Conservation (phyloP, 2,329 filamentous ascomycete genomes). For the Nigrograna mackinnonii region DNA sequence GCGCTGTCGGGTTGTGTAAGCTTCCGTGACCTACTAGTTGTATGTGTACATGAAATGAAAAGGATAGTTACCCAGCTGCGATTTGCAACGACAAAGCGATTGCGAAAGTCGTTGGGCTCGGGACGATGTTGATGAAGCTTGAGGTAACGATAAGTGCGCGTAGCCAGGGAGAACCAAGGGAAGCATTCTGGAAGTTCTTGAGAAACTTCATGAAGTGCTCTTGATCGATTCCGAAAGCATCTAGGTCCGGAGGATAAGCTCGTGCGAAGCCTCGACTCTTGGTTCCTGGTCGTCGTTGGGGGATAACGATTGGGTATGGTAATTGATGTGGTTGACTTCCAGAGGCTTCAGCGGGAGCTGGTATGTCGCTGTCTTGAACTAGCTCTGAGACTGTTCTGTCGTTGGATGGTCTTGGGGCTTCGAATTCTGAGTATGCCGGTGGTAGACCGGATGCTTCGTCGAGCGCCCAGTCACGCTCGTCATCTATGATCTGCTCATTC, state of each 20-base stretch:
- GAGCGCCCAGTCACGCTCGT: constrained; percentile 15
- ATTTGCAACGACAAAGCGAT: constrained; percentile 12
- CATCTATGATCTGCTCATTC: constrained; percentile 5
- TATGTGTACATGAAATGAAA: no score
- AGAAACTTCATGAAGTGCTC: constrained; percentile 54
- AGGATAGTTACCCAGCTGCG: constrained; percentile 26
- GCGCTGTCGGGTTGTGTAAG: constrained; percentile 48
- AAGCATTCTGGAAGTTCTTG: constrained; percentile 50
- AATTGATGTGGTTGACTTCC: no score
- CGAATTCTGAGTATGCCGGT: constrained; percentile 2
- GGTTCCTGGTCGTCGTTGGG: constrained; percentile 55
- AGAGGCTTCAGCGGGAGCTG: not conserved
- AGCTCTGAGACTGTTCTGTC: not conserved
- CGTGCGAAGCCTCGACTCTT: constrained; percentile 56
- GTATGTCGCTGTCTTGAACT: not conserved
- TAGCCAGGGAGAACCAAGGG: constrained; percentile 32
- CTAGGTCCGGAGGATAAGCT: constrained; percentile 57
- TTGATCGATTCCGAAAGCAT: constrained; percentile 52
- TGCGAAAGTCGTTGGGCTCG: constrained; percentile 11
- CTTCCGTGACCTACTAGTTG: no score
- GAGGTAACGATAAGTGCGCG: constrained; percentile 10
- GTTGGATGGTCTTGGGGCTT: not conserved
- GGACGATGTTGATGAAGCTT: constrained; percentile 7
- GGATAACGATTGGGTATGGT: constrained; percentile 52
- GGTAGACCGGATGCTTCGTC: constrained; percentile 13